A percentile compares a stretch with the other conserved stretches of the same genome.
phyloP scores from a whole-genome alignment of 371 early-diverging fungal genomes.

The Cokeromyces recurvatus region DNA sequence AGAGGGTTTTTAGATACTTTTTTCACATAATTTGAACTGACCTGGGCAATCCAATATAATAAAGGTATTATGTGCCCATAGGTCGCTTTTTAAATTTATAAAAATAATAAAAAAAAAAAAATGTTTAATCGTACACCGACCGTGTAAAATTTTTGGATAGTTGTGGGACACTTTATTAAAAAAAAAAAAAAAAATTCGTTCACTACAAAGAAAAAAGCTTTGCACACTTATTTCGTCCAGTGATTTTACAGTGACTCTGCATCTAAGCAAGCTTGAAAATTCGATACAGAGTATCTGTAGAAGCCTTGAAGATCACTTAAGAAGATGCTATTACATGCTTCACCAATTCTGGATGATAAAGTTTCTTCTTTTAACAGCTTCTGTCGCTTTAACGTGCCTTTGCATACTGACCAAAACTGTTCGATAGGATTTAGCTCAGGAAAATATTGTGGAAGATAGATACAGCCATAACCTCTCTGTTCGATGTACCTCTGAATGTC shows the following conservation, averaged over 20 bases:
- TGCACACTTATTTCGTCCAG: constrained; percentile 3
- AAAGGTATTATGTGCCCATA: too few species aligned
- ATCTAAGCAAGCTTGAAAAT: constrained; percentile 11
- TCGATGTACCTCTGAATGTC: constrained; percentile 11
- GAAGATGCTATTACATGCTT: constrained; percentile 2
- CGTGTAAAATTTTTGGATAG: not conserved
- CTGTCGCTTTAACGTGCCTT: constrained; percentile 9
- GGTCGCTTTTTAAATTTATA: too few species aligned
- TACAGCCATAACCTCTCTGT: constrained; percentile 14
- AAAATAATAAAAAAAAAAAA: too few species aligned
- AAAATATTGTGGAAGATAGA: constrained; percentile 20
- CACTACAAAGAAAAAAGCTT: constrained; percentile 1
- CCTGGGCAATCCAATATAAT: too few species aligned
- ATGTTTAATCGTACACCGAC: too few species aligned
- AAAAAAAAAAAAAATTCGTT: too few species aligned
- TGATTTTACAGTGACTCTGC: constrained; percentile 3
- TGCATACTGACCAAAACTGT: constrained; percentile 15
- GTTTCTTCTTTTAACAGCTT: constrained; percentile 9
- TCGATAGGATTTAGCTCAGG: constrained; percentile 17
- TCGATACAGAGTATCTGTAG: constrained; percentile 7
- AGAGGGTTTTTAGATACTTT: too few species aligned
- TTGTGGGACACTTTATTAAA: constrained; percentile 2
- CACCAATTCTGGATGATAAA: too few species aligned
- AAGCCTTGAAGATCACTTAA: constrained; percentile 10
- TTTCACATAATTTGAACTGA: too few species aligned